Percentiles rank a stretch among this genome's conserved stretches.
These are phyloP conservation scores for Suhomyces pyralidae DNA, from an alignment of 805 yeast genomes.

Conservation along the genomic window DNA sequence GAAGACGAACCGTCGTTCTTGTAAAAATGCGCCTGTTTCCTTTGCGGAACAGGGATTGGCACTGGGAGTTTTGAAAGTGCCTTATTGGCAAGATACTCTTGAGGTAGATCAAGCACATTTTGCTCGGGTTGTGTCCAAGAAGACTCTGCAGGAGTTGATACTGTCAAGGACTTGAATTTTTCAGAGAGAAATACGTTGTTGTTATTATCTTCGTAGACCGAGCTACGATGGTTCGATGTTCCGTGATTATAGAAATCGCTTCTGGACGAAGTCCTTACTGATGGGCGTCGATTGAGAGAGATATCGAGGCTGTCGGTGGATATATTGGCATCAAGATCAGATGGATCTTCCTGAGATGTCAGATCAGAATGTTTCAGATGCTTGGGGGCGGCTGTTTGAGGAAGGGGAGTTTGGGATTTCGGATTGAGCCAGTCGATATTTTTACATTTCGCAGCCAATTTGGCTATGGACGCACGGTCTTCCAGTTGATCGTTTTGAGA, in stretches of 20 bases:
- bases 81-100: constrained; percentile 25
- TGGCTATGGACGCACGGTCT: constrained; percentile 23
- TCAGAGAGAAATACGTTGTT: constrained; percentile 24
- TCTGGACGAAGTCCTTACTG: constrained; percentile 32
- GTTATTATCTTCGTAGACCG: constrained; percentile 20
- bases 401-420: not conserved
- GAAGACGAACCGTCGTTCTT: constrained; percentile 11
- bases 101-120: constrained; percentile 32
- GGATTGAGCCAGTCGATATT: constrained; percentile 28
- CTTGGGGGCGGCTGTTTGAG: not conserved
- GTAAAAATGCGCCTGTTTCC: constrained; percentile 4
- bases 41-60: constrained; percentile 10
- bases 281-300: constrained; percentile 30
- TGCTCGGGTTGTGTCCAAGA: not conserved
- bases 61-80: constrained; percentile 14
- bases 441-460: constrained; percentile 34
- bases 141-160: not conserved
- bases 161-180: constrained; percentile 1
- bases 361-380: not conserved
- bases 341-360: not conserved
- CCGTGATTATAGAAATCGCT: constrained; percentile 33
- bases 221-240: not conserved
- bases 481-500: constrained; percentile 1
- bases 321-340: constrained; percentile 15
- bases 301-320: constrained; percentile 15